Conservation (phyloP, 2,329 filamentous ascomycete species). For the Penicillium sp. region DNA sequence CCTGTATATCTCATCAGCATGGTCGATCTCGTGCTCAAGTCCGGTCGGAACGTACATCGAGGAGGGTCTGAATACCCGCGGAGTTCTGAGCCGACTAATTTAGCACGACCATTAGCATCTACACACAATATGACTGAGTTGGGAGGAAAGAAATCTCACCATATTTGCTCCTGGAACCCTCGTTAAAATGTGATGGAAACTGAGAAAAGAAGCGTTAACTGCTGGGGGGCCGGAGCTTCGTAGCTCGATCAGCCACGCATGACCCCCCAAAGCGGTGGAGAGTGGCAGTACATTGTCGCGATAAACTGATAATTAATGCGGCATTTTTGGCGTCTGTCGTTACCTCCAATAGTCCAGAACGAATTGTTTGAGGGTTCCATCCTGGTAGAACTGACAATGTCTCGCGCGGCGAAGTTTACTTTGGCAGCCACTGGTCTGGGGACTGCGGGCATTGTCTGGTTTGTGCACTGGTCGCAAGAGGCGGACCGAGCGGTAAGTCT, state of each 20-base stretch:
- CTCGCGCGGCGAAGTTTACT: slow-evolving; percentile 83
- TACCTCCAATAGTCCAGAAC: not conserved
- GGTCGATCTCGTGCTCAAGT: slow-evolving; percentile 9
- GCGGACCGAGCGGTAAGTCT: slow-evolving; percentile 72
- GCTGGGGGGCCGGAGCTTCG: slow-evolving; percentile 27
- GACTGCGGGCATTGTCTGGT: slow-evolving; percentile 71
- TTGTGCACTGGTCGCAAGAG: slow-evolving; percentile 88
- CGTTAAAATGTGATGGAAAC: slow-evolving; percentile 5
- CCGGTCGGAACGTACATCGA: slow-evolving; percentile 70
- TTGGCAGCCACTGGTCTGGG: slow-evolving; percentile 74
- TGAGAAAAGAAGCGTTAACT: slow-evolving; percentile 7
- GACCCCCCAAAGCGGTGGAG: slow-evolving; percentile 33
- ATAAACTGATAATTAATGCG: slow-evolving; percentile 28
- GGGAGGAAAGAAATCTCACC: slow-evolving; percentile 21
- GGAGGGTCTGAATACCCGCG: slow-evolving; percentile 94
- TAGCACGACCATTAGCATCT: slow-evolving; percentile 10
- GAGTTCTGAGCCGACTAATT: slow-evolving; percentile 94
- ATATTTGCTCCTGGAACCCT: slow-evolving; percentile 23
- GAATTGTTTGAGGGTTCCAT: not conserved
- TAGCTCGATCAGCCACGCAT: slow-evolving; percentile 33
- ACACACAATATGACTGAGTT: not conserved
- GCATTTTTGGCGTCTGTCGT: slow-evolving; percentile 6
- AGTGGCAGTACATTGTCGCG: slow-evolving; percentile 30
- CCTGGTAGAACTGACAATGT: slow-evolving; percentile 62
- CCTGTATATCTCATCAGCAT: slow-evolving; percentile 53